Conservation (phyloP, 768 basidiomycete genomes). For the Mycena olivaceomarginata region DNA sequence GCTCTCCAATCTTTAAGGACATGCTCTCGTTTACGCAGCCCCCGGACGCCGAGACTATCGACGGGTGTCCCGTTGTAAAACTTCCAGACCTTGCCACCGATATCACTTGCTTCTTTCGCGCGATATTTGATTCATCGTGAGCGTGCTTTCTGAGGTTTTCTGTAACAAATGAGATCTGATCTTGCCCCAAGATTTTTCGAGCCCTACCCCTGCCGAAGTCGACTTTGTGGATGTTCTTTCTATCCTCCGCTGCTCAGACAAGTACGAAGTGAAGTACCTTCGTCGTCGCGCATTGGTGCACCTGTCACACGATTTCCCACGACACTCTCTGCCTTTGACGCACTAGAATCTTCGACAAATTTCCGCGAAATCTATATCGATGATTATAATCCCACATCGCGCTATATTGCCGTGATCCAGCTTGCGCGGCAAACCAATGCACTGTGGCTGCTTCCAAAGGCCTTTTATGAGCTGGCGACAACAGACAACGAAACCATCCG, state of each 20-base stretch:
- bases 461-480: constrained; percentile 2
- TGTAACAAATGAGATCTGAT: not conserved
- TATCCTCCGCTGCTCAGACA: constrained; percentile 21
- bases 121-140: constrained; percentile 30
- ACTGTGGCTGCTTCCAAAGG: constrained; percentile 22
- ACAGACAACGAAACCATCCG: too few relatives aligned
- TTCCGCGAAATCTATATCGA: not conserved
- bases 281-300: constrained; percentile 31
- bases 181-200: constrained; percentile 26
- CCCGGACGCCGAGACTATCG: constrained; percentile 34
- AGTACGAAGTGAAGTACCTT: constrained; percentile 37
- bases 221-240: not conserved
- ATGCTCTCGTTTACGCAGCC: constrained; percentile 49
- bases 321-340: constrained; percentile 2
- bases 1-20: constrained; percentile 48
- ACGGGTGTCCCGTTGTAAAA: constrained; percentile 49
- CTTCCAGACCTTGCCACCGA: constrained; percentile 42
- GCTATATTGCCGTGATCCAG: not conserved
- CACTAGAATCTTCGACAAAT: too few relatives aligned
- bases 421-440: constrained; percentile 33
- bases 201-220: not conserved
- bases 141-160: not conserved
- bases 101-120: constrained; percentile 21
- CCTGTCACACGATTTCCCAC: constrained; percentile 17
- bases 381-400: too few relatives aligned